Evolutionary conservation across 257 asterid genomes (phyloP), one percentile per base, ranked within the genome.

Genomic region (Penstemon davidsonii): DNA sequence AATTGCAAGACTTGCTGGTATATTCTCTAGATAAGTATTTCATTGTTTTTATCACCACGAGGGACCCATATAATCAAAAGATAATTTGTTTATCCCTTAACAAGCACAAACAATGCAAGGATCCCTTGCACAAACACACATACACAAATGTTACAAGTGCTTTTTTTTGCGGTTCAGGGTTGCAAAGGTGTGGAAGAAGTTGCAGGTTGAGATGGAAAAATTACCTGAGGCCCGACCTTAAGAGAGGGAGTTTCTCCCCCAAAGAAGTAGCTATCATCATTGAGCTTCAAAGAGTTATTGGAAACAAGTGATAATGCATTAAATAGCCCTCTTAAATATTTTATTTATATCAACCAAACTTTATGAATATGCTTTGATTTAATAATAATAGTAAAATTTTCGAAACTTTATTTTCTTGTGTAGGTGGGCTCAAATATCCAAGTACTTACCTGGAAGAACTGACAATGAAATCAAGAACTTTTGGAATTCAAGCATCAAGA

Each of bases 361-460:
- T 15, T 15, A 15, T 15, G 18, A 15, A 15, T 15, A 15, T 15
- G 18, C 9, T 19, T 38, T 12, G 19, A 40, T 40, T 18, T 18
- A 50, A 50, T 7, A 19, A 13, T 43, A 38, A n/a, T 66, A 6
- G 71, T 63, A 75, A 54, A 55, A 49, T 42, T 5, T 9, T 49
- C 33, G 37, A 47, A 7, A 38, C 5, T 39, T n/a, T 40, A 12
- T 41, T 13, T 43, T 11, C 52, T 41, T 15, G 0, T 4, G 25
- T 77, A 89, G 98, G 84, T 92, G 98, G 98, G 92, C 96, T 43
- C 86, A 84, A 60, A 92, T 89, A 62, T 96, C 96, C 0, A 86
- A 77, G 70, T 86, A 83, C 60, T 76, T 92, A 1, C 98, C 96
- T 0, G 98, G 96, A 45, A 83, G 98, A 79, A 89, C 96, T 4